These are phyloP conservation scores for Cymodocea nodosa DNA, from an alignment of 116 monocot species.

Conservation along the genomic window DNA sequence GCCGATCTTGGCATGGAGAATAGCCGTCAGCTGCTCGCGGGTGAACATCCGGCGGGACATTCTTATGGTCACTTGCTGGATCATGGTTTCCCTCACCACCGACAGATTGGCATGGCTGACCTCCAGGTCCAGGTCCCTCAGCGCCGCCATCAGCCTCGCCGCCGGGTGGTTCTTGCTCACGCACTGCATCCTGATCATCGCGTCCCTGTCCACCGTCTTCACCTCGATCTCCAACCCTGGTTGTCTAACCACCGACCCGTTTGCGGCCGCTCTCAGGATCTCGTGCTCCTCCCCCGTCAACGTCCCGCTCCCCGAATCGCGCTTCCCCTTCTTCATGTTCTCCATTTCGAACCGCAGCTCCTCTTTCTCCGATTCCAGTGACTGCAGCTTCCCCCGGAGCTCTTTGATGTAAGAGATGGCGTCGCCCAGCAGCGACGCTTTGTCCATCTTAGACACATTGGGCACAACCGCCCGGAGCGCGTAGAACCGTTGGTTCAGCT, in stretches of 20 bases:
- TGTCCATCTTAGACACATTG: constrained; percentile 95
- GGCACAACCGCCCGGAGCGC: constrained; percentile 87
- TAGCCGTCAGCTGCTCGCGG: constrained; percentile 27
- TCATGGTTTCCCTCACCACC: constrained; percentile 36
- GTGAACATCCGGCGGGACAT: constrained; percentile 16
- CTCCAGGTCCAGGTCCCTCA: constrained; percentile 34
- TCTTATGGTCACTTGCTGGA: constrained; percentile 40
- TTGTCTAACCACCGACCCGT: constrained; percentile 6
- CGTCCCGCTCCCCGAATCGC: too few species aligned
- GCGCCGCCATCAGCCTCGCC: constrained; percentile 30
- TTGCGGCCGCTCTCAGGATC: neutral
- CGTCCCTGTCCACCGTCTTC: constrained; percentile 25
- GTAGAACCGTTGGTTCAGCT: constrained; percentile 89
- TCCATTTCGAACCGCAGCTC: constrained; percentile 14
- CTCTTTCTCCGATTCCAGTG: constrained; percentile 43
- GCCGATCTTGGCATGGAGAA: constrained; percentile 14
- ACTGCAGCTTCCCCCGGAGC: constrained; percentile 28
- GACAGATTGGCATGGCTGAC: constrained; percentile 33
- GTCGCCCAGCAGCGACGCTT: constrained; percentile 76
- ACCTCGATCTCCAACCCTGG: constrained; percentile 34
- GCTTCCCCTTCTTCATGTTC: constrained; percentile 8
- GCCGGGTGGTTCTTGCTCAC: constrained; percentile 30
- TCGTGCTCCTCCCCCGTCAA: too few species aligned
- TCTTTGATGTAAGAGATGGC: constrained; percentile 86
- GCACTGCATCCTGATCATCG: constrained; percentile 31